Evolutionary conservation across 2,329 filamentous ascomycete species (phyloP).

Genomic region (Dothideomycetidae sp.): DNA sequence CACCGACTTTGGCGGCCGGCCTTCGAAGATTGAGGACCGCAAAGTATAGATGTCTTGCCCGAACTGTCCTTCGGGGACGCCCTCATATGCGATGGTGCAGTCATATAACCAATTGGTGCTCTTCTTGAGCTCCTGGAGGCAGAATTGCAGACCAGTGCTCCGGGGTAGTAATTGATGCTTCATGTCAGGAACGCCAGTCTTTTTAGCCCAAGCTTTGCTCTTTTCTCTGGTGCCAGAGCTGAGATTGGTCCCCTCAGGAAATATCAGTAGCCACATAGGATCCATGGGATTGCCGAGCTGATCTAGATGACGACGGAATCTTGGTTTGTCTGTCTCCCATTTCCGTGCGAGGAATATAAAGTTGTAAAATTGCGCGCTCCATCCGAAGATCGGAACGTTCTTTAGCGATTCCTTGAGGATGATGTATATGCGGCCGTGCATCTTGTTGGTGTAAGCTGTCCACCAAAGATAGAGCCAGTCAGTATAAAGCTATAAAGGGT

Average conservation of each 20-base stretch:
- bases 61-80: slow-evolving; percentile 64
- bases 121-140: slow-evolving; percentile 55
- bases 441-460: slow-evolving; percentile 59
- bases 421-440: slow-evolving; percentile 80
- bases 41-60: slow-evolving; percentile 78
- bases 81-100: slow-evolving; percentile 86
- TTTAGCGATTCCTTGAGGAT: slow-evolving; percentile 79
- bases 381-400: slow-evolving; percentile 62
- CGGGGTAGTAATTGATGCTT: slow-evolving; percentile 59
- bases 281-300: slow-evolving; percentile 53
- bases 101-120: slow-evolving; percentile 72
- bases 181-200: slow-evolving; percentile 52
- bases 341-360: slow-evolving; percentile 82
- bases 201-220: slow-evolving; percentile 62
- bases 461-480: slow-evolving; percentile 86
- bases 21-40: slow-evolving; percentile 68
- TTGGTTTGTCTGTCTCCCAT: slow-evolving; percentile 61
- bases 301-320: slow-evolving; percentile 54
- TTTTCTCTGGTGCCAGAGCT: slow-evolving; percentile 53
- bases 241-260: slow-evolving; percentile 73
- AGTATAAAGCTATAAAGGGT: slow-evolving; percentile 50
- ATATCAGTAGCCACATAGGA: slow-evolving; percentile 79
- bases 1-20: slow-evolving; percentile 73
- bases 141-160: slow-evolving; percentile 65
- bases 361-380: slow-evolving; percentile 67